A percentile compares a stretch with the other conserved stretches of the same genome.
Evolutionary conservation across 2,329 filamentous ascomycete genomes (phyloP).

Genomic region (Byssothecium circinans): DNA sequence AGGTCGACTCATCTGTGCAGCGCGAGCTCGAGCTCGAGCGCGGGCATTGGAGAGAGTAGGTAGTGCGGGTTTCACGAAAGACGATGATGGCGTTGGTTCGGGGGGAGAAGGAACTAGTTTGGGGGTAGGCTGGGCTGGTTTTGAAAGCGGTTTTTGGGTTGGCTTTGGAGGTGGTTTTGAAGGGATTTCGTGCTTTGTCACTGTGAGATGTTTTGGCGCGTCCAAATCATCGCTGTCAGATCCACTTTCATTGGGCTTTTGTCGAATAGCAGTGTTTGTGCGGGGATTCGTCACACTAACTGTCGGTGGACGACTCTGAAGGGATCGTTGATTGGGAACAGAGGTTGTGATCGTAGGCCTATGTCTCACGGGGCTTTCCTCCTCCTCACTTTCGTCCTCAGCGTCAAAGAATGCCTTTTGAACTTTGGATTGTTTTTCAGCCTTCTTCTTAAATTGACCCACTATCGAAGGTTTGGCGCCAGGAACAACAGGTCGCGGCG

Average conservation of each 20-base stretch:
- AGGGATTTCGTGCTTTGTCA: not conserved
- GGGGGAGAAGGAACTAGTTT: not conserved
- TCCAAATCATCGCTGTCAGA: slow-evolving; percentile 38
- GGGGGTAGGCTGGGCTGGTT: slow-evolving; percentile 1
- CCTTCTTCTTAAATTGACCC: slow-evolving; percentile 30
- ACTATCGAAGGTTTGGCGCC: slow-evolving; percentile 26
- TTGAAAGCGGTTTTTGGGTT: slow-evolving; percentile 3
- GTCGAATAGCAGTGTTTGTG: slow-evolving; percentile 2
- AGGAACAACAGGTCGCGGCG: slow-evolving; percentile 30
- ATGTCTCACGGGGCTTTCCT: not conserved
- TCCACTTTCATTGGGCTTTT: slow-evolving; percentile 3
- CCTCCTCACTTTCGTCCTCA: slow-evolving; percentile 12
- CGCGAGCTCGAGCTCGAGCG: slow-evolving; percentile 10
- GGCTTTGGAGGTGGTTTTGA: slow-evolving; percentile 7
- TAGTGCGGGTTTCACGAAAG: slow-evolving; percentile 24
- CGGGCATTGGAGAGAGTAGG: slow-evolving; percentile 12
- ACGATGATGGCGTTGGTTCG: not conserved
- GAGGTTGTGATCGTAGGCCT: not conserved
- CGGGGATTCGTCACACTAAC: not conserved
- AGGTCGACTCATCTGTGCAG: slow-evolving; percentile 7
- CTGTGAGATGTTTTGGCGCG: slow-evolving; percentile 12
- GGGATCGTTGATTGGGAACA: too few species aligned
- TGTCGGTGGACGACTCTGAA: not conserved
- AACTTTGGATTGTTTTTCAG: slow-evolving; percentile 32
- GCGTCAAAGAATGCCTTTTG: slow-evolving; percentile 34